phyloP scores from a whole-genome alignment of 345 rosid species.

The Eucalyptus regnans region DNA sequence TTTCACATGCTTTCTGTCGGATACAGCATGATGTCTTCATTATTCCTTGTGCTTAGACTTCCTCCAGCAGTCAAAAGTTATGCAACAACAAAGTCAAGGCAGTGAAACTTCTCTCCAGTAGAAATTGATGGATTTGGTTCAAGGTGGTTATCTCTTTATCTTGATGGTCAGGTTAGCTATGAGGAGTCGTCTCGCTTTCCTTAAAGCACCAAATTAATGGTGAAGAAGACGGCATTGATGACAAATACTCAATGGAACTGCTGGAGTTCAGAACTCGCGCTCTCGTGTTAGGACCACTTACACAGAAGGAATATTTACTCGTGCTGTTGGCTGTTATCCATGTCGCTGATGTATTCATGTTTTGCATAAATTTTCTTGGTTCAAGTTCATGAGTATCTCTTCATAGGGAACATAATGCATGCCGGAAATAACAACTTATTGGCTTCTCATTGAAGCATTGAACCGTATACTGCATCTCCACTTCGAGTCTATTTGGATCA shows the following conservation, averaged over 20 bases:
- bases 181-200: background rate
- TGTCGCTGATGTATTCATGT: background rate
- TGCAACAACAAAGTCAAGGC: background rate
- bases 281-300: background rate
- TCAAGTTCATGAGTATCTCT: background rate
- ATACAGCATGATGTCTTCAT: background rate
- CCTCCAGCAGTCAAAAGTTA: background rate
- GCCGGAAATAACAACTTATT: background rate
- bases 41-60: background rate
- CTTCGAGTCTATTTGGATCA: background rate
- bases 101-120: background rate
- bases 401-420: background rate
- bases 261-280: background rate
- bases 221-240: background rate
- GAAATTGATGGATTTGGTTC: background rate
- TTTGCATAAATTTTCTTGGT: background rate
- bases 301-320: background rate
- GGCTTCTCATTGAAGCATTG: background rate
- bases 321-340: background rate
- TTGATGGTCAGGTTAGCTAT: background rate
- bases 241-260: background rate
- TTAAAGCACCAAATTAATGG: background rate
- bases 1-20: too few relatives aligned
- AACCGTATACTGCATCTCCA: background rate
- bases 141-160: background rate